Conservation (phyloP, 2,329 filamentous ascomycete genomes). For the Exophiala sp. region DNA sequence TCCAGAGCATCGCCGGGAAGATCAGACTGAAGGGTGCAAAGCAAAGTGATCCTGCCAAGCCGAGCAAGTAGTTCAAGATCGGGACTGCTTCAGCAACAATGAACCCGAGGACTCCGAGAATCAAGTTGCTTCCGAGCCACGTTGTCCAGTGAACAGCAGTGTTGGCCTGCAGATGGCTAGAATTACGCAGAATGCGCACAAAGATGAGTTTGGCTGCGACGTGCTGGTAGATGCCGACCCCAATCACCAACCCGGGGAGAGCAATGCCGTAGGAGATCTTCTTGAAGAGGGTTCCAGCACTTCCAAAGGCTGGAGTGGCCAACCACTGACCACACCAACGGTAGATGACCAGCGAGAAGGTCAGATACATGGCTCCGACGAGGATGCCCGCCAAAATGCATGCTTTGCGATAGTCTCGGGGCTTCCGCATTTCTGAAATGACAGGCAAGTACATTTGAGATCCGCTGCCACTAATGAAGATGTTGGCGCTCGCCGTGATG, state of each 20-base stretch:
- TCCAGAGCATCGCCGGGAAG: conserved; percentile 50
- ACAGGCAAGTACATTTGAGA: conserved; percentile 37
- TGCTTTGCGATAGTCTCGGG: conserved; percentile 32
- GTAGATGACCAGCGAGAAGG: conserved; percentile 43
- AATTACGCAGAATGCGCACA: conserved; percentile 52
- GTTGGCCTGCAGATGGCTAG: conserved; percentile 50
- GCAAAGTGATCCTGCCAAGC: conserved; percentile 48
- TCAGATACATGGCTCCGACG: conserved; percentile 36
- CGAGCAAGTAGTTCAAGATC: conserved; percentile 53
- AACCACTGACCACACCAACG: conserved; percentile 47
- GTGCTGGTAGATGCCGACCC: conserved; percentile 31
- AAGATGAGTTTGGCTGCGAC: conserved; percentile 56
- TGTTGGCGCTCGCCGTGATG: conserved; percentile 31
- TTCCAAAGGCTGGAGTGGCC: conserved; percentile 47
- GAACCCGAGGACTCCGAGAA: conserved; percentile 32
- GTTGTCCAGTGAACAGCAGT: conserved; percentile 50
- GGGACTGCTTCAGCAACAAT: conserved; percentile 53
- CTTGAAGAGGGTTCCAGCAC: conserved; percentile 42
- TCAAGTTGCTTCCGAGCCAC: conserved; percentile 47
- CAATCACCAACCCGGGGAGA: conserved; percentile 33
- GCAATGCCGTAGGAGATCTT: conserved; percentile 45
- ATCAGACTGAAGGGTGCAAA: conserved; percentile 51
- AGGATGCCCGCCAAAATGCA: conserved; percentile 35
- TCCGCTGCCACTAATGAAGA: conserved; percentile 33
- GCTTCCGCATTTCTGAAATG: conserved; percentile 39